These are phyloP conservation scores for Colletotrichum incanum DNA, from an alignment of 2,329 filamentous ascomycete species.

Conservation along the genomic window DNA sequence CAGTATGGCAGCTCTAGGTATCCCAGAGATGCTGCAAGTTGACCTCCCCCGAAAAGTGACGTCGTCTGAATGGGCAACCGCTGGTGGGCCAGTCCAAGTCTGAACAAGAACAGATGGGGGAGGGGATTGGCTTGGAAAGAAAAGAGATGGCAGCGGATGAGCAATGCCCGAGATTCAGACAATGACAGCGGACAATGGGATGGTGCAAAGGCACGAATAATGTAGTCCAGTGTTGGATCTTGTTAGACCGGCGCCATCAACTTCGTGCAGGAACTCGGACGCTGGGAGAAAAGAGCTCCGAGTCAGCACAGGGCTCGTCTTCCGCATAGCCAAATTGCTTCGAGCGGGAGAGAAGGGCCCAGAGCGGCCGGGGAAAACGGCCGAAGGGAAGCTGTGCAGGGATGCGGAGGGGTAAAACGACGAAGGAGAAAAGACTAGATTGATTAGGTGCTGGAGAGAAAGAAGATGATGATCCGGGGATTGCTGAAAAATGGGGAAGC, in stretches of 20 bases:
- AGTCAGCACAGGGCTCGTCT: constrained; percentile 27
- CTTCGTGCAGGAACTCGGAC: constrained; percentile 32
- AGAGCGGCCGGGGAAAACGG: background rate
- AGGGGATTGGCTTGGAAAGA: background rate
- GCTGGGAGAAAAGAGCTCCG: background rate
- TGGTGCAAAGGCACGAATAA: constrained; percentile 17
- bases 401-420: constrained; percentile 7
- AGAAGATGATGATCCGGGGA: background rate
- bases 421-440: background rate
- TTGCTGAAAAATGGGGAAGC: background rate
- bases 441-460: background rate
- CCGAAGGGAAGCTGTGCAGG: constrained; percentile 8
- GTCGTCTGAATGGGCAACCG: constrained; percentile 4
- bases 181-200: constrained; percentile 6
- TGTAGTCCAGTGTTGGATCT: constrained; percentile 12
- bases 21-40: constrained; percentile 5
- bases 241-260: constrained; percentile 5
- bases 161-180: constrained; percentile 8
- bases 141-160: constrained; percentile 1
- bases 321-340: constrained; percentile 12
- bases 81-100: background rate
- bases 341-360: constrained; percentile 3
- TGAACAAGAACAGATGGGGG: constrained; percentile 1
- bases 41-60: constrained; percentile 5
- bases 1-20: constrained; percentile 8